A percentile compares a stretch with the other conserved stretches of the same genome.
phyloP scores from a whole-genome alignment of 2,329 filamentous ascomycete species.

The Colletotrichum sp. region DNA sequence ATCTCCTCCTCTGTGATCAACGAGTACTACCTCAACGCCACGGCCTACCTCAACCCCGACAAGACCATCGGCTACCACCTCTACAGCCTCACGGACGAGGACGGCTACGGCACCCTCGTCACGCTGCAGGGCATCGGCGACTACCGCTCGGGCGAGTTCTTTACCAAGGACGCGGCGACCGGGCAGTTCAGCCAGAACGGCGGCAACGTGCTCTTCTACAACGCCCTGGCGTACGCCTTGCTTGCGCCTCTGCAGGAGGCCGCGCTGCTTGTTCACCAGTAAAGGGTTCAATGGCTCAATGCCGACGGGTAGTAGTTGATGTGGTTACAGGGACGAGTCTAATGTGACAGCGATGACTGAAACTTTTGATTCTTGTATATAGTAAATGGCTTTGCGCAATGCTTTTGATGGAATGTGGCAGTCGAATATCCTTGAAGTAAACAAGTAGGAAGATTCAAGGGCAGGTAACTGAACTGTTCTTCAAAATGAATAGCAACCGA shows the following conservation, averaged over 20 bases:
- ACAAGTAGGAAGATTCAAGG: no score
- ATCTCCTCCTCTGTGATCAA: not conserved
- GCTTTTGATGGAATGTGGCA: no score
- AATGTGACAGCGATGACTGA: no score
- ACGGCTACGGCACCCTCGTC: not conserved
- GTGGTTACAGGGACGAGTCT: no score
- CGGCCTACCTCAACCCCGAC: not conserved
- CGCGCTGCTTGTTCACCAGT: not conserved
- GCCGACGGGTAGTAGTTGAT: no score
- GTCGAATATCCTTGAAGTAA: no score
- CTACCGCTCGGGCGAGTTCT: not conserved
- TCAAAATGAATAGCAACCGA: no score
- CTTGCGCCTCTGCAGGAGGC: not conserved
- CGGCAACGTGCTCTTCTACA: not conserved
- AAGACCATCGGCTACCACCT: not conserved
- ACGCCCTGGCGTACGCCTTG: not conserved
- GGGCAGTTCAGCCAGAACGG: not conserved
- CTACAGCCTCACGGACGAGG: not conserved
- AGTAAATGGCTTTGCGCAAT: no score
- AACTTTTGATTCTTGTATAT: no score
- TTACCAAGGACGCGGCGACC: not conserved
- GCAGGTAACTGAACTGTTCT: no score
- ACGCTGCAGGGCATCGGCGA: not conserved
- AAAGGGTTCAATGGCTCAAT: not conserved
- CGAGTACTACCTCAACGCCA: not conserved